Evolutionary conservation across 192 early-diverging fungal genomes (phyloP).

Genomic region (Spizellomyces sp.): DNA sequence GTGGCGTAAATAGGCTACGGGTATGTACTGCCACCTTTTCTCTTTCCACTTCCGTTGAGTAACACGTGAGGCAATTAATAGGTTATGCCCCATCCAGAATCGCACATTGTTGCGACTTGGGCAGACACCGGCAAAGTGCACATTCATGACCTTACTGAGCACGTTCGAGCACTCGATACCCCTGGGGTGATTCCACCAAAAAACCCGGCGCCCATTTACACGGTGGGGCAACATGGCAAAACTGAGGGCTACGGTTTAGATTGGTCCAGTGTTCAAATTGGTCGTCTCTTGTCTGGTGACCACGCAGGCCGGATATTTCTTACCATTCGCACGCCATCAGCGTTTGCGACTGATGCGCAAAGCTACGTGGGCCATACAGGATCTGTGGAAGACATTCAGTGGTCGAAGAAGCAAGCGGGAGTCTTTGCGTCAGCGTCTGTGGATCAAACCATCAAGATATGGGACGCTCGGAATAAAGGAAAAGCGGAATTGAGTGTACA

Average conservation of each 20-base stretch:
- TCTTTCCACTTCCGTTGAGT: slow-evolving; percentile 27
- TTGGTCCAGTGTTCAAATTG: slow-evolving; percentile 70
- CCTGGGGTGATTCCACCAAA: slow-evolving; percentile 71
- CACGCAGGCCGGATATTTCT: slow-evolving; percentile 77
- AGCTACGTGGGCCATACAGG: slow-evolving; percentile 82
- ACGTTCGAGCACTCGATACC: slow-evolving; percentile 75
- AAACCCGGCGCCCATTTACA: slow-evolving; percentile 75
- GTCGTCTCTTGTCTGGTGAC: slow-evolving; percentile 87
- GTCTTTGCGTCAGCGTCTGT: slow-evolving; percentile 93
- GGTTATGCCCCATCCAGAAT: slow-evolving; percentile 72
- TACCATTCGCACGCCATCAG: slow-evolving; percentile 67
- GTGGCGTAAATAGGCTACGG: slow-evolving; percentile 92
- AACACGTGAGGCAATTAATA: neutral
- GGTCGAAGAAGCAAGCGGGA: slow-evolving; percentile 85
- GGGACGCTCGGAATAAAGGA: slow-evolving; percentile 86
- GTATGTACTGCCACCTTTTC: slow-evolving; percentile 3
- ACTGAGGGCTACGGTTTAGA: slow-evolving; percentile 95
- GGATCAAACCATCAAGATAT: slow-evolving; percentile 91
- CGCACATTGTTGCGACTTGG: slow-evolving; percentile 88
- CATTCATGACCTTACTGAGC: slow-evolving; percentile 83
- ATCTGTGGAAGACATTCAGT: slow-evolving; percentile 96
- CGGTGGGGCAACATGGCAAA: slow-evolving; percentile 78
- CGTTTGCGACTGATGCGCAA: slow-evolving; percentile 72
- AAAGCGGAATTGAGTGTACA: slow-evolving; percentile 73
- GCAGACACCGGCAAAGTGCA: slow-evolving; percentile 94